Percentiles rank a stretch among this genome's conserved stretches.
phyloP scores from a whole-genome alignment of 2,329 filamentous ascomycete species.

The Ilyonectria mors-panacis region DNA sequence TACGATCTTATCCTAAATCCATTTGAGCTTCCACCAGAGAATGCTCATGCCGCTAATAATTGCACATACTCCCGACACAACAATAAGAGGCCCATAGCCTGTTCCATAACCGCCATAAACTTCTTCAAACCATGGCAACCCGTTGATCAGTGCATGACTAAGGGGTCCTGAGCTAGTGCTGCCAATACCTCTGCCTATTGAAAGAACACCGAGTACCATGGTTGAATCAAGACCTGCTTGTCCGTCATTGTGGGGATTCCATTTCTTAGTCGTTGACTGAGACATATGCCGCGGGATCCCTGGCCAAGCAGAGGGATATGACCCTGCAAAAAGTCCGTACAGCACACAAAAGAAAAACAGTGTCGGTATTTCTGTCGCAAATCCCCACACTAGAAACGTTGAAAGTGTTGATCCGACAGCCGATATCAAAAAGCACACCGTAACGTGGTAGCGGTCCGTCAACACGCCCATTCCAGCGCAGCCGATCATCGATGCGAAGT shows the following conservation, averaged over 20 bases:
- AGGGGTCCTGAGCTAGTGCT: constrained; percentile 9
- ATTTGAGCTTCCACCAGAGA: constrained; percentile 9
- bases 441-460: constrained; percentile 5
- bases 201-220: constrained; percentile 12
- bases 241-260: background rate
- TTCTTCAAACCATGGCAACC: background rate
- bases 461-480: background rate
- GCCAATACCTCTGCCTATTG: background rate
- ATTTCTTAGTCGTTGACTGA: background rate
- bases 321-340: constrained; percentile 13
- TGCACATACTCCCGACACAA: constrained; percentile 4
- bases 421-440: background rate
- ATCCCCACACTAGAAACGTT: constrained; percentile 12
- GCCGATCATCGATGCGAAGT: constrained; percentile 1
- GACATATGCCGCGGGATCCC: background rate
- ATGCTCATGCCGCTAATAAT: constrained; percentile 2
- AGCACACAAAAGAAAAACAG: constrained; percentile 3
- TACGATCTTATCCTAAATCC: constrained; percentile 2
- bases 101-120: constrained; percentile 12
- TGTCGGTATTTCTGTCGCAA: background rate
- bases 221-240: background rate
- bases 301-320: constrained; percentile 11
- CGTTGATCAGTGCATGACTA: constrained; percentile 2
- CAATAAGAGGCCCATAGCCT: constrained; percentile 13
- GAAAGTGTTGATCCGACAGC: background rate